Percentiles rank a stretch among this genome's conserved stretches.
Conservation (phyloP, 768 basidiomycete genomes). For the Pisolithus tinctorius region DNA sequence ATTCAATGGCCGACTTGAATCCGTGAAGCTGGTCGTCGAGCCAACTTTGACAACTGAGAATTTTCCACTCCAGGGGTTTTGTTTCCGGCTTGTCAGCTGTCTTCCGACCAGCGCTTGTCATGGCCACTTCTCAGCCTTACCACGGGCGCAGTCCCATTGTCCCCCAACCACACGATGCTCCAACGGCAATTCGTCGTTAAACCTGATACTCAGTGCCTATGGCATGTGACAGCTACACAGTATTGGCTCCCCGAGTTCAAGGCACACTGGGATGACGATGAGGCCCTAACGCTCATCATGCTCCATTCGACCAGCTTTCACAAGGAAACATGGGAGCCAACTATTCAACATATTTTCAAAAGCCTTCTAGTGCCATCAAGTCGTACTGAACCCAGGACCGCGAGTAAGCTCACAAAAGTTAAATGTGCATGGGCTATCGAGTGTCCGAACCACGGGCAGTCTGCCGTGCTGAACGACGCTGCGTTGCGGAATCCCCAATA, state of each 20-base stretch:
- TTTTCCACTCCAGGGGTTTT: no score
- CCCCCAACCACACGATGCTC: slow-evolving; percentile 9
- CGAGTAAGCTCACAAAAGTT: slow-evolving; percentile 8
- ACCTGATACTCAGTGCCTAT: slow-evolving; percentile 38
- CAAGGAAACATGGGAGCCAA: slow-evolving; percentile 70
- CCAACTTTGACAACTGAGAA: no score
- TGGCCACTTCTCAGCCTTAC: no score
- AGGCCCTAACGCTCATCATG: slow-evolving; percentile 51
- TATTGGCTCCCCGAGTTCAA: slow-evolving; percentile 42
- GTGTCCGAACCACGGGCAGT: slow-evolving; percentile 67
- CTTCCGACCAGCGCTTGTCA: no score
- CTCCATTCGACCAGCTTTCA: slow-evolving; percentile 69
- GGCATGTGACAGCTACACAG: slow-evolving; percentile 50
- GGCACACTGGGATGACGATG: slow-evolving; percentile 28
- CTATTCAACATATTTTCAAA: slow-evolving; percentile 42
- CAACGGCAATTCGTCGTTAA: slow-evolving; percentile 27
- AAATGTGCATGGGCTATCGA: slow-evolving; percentile 57
- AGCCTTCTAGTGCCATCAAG: slow-evolving; percentile 7
- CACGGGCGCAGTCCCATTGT: not conserved
- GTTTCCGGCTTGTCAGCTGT: no score
- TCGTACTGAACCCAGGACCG: no score
- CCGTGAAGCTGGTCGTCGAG: no score
- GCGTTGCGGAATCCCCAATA: slow-evolving; percentile 38
- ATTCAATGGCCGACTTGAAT: no score
- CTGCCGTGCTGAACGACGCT: slow-evolving; percentile 47